phyloP scores from a whole-genome alignment of 2,329 filamentous ascomycete genomes.

The Ophiostoma sp. region DNA sequence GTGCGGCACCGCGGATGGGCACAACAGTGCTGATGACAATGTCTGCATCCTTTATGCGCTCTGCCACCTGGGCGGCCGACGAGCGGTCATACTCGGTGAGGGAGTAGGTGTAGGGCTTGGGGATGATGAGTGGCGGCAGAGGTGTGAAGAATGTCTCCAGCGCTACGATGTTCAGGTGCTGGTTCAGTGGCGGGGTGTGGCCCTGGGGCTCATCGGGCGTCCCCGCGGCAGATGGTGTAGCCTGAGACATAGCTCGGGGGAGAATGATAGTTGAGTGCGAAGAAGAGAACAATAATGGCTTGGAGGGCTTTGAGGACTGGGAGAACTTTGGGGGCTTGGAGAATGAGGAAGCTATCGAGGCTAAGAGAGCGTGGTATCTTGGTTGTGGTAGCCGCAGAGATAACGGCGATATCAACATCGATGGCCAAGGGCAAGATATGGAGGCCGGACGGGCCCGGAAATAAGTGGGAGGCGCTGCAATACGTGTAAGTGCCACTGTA shows the following conservation, averaged over 20 bases:
- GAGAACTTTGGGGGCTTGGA: too few relatives aligned
- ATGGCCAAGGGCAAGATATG: background rate
- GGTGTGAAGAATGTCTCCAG: slow-evolving; percentile 34
- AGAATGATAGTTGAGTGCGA: background rate
- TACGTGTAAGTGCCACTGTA: background rate
- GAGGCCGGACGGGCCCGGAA: background rate
- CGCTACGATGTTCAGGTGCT: slow-evolving; percentile 34
- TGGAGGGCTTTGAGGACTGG: background rate
- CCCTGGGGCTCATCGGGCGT: background rate
- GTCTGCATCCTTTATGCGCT: slow-evolving; percentile 35
- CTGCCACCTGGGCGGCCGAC: slow-evolving; percentile 28
- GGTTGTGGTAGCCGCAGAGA: slow-evolving; percentile 2
- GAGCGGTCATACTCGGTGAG: slow-evolving; percentile 31
- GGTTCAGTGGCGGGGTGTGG: slow-evolving; percentile 20
- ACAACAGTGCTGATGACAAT: slow-evolving; percentile 35
- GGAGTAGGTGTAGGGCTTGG: slow-evolving; percentile 31
- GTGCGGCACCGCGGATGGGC: slow-evolving; percentile 30
- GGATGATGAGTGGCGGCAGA: slow-evolving; percentile 29
- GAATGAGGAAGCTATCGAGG: background rate
- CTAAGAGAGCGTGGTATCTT: background rate
- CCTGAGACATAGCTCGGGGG: background rate
- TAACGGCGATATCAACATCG: background rate
- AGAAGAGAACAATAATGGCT: background rate
- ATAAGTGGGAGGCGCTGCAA: background rate
- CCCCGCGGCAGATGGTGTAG: background rate